Conservation (phyloP, 345 rosid species). For the Populus ilicifolia region DNA sequence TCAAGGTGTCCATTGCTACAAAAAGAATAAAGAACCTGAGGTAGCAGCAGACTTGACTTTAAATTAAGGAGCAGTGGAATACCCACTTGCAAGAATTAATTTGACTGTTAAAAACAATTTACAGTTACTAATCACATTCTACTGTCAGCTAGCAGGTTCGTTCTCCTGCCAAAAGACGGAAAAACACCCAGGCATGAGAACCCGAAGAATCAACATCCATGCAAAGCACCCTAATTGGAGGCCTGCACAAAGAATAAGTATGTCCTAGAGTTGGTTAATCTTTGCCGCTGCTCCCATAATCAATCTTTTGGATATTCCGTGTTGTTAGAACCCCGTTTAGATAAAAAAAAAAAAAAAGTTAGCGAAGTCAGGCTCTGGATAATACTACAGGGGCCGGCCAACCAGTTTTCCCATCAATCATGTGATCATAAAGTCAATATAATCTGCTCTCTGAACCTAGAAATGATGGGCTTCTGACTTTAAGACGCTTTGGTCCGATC, state of each 20-base stretch:
- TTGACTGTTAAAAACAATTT: slow-evolving; percentile 24
- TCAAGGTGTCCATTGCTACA: slow-evolving; percentile 31
- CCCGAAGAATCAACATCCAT: slow-evolving; percentile 46
- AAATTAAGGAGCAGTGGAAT: slow-evolving; percentile 22
- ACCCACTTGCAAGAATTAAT: slow-evolving; percentile 27
- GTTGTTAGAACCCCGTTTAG: slow-evolving; percentile 48
- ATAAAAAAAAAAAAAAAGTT: slow-evolving; percentile 44
- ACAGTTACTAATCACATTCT: slow-evolving; percentile 38
- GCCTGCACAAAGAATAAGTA: slow-evolving; percentile 61
- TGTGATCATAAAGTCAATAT: slow-evolving; percentile 28
- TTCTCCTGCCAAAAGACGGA: slow-evolving; percentile 45
- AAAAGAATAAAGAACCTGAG: slow-evolving; percentile 39
- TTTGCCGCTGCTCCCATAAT: slow-evolving; percentile 42
- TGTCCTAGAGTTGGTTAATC: slow-evolving; percentile 46
- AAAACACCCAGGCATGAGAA: slow-evolving; percentile 47
- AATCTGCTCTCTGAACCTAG: slow-evolving; percentile 42
- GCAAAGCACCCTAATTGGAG: slow-evolving; percentile 32
- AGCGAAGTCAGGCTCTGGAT: slow-evolving; percentile 42
- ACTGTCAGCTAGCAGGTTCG: slow-evolving; percentile 40
- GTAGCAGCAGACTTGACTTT: slow-evolving; percentile 36
- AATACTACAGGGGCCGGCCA: slow-evolving; percentile 29
- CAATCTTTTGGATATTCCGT: slow-evolving; percentile 30
- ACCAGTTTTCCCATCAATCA: slow-evolving; percentile 20
- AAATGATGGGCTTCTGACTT: slow-evolving; percentile 54
- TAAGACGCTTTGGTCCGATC: slow-evolving; percentile 59